These are phyloP conservation scores for Blumeriella jaapii DNA, from an alignment of 2,329 filamentous ascomycete species.

Conservation along the genomic window DNA sequence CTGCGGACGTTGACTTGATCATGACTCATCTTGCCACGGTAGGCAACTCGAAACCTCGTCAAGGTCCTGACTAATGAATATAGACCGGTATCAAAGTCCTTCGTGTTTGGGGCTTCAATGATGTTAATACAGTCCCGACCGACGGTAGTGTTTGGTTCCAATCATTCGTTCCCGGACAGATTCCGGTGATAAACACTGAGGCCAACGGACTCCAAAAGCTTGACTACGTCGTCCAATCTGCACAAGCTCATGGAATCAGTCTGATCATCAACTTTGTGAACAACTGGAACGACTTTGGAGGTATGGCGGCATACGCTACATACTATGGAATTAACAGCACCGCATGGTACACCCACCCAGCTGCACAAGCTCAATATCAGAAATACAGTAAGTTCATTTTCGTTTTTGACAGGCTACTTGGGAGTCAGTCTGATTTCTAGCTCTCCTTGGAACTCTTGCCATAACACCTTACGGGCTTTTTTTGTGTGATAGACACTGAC, in stretches of 20 bases:
- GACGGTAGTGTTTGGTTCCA: slow-evolving; percentile 35
- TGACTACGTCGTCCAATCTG: slow-evolving; percentile 50
- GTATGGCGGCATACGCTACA: slow-evolving; percentile 45
- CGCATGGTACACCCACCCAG: slow-evolving; percentile 44
- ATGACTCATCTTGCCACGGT: slow-evolving; percentile 34
- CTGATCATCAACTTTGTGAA: slow-evolving; percentile 57
- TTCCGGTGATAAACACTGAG: slow-evolving; percentile 52
- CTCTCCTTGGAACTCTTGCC: too few relatives aligned
- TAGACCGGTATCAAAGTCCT: slow-evolving; percentile 45
- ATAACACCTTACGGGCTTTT: too few relatives aligned
- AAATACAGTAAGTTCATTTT: too few relatives aligned
- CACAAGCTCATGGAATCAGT: slow-evolving; percentile 48
- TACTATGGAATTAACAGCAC: slow-evolving; percentile 40
- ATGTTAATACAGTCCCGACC: slow-evolving; percentile 33
- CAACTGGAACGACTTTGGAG: slow-evolving; percentile 59
- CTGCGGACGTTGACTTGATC: slow-evolving; percentile 42
- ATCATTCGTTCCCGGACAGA: slow-evolving; percentile 31
- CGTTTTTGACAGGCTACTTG: too few relatives aligned
- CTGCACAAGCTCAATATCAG: slow-evolving; percentile 43
- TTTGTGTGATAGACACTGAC: too few relatives aligned
- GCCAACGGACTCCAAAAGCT: slow-evolving; percentile 50
- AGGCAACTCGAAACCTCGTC: slow-evolving; percentile 1
- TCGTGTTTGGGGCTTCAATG: slow-evolving; percentile 53
- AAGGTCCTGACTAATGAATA: background rate
- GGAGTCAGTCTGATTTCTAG: too few relatives aligned